A percentile compares a stretch with the other conserved stretches of the same genome.
Conservation (phyloP, 495 filamentous ascomycete species). For the Aspergillus campestris region DNA sequence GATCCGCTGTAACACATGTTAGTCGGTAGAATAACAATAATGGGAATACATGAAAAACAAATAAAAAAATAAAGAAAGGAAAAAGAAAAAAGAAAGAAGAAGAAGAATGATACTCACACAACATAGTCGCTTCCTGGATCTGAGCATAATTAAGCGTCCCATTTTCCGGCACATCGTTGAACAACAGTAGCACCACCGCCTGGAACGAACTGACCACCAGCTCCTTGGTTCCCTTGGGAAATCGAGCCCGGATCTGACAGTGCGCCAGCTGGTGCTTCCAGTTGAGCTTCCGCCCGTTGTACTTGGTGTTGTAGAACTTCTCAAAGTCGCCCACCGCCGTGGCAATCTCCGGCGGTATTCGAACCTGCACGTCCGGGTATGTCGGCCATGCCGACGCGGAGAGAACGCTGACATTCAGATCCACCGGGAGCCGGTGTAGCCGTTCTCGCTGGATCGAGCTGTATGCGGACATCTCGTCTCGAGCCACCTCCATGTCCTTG, state of each 20-base stretch:
- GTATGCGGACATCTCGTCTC: constrained; percentile 76
- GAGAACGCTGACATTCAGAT: constrained; percentile 80
- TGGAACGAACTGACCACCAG: constrained; percentile 83
- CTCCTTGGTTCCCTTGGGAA: constrained; percentile 73
- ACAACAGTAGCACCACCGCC: constrained; percentile 84
- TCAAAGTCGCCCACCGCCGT: constrained; percentile 66
- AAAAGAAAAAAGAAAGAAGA: constrained; percentile 7
- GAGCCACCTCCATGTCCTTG: constrained; percentile 87
- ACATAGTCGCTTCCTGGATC: constrained; percentile 58
- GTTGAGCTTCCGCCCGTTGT: constrained; percentile 71
- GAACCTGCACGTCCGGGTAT: constrained; percentile 72
- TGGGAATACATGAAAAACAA: background rate
- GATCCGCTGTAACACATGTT: constrained; percentile 41
- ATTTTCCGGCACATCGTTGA: constrained; percentile 59
- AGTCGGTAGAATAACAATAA: constrained; percentile 11
- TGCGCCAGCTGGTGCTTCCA: constrained; percentile 93
- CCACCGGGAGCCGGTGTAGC: constrained; percentile 47
- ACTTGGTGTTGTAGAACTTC: constrained; percentile 73
- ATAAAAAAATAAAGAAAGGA: background rate
- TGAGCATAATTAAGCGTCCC: constrained; percentile 57
- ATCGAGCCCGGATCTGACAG: constrained; percentile 70
- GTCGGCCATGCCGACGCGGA: constrained; percentile 85
- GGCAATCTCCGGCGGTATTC: constrained; percentile 63
- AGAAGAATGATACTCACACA: constrained; percentile 40
- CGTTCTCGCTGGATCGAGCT: constrained; percentile 46